Evolutionary conservation across 139 green algal genomes (phyloP), one percentile per base, ranked within the genome.

Genomic region (Asterochloris sp.): DNA sequence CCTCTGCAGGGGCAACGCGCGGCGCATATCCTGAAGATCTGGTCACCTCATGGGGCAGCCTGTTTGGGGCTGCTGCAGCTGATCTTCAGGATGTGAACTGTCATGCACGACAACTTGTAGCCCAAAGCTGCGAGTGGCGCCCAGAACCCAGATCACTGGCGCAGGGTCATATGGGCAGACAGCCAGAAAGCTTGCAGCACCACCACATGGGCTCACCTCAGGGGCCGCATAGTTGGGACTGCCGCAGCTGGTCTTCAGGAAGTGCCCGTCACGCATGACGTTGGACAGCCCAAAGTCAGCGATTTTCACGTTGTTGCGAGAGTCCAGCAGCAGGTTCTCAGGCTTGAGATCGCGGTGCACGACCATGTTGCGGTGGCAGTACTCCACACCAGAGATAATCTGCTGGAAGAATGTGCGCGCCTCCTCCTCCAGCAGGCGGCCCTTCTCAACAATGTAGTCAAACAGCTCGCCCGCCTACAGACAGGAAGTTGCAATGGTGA

Each of bases 391-490:
- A 0, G 84, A 92, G 6, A 98, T 91, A 81, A 99, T 98, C 89
- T 99, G 97, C 88, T 99, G 97, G 87, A 99, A 99, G 86, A 99
- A 99, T 69, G 92, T 90, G 68, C 97, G 90, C n/a, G 97, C 97
- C 84, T 99, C 97, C 64, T 99, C 96, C 85, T 99, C 97, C 60
- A 94, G 83, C 81, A 99, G 88, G 17, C 97, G 91, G 14, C 97
- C 97, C 89, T 99, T 99, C 88, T 99, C 97, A 12, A 99, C 97
- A 74, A 99, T 99, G 91, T 99, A 99, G 86, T 99, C 97, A 90
- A 99, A 99, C 83, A 99, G 92, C 91, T 99, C 97, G 28, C 97
- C 97, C 24, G 87, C 90, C 91, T 97, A 85, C 21, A 78, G 16
- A 69, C 11, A 64, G 27, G 12, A 13, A 15, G 64, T 0, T 26